Conservation (phyloP, 441 rosid genomes). For the Mallotus japonicus region DNA sequence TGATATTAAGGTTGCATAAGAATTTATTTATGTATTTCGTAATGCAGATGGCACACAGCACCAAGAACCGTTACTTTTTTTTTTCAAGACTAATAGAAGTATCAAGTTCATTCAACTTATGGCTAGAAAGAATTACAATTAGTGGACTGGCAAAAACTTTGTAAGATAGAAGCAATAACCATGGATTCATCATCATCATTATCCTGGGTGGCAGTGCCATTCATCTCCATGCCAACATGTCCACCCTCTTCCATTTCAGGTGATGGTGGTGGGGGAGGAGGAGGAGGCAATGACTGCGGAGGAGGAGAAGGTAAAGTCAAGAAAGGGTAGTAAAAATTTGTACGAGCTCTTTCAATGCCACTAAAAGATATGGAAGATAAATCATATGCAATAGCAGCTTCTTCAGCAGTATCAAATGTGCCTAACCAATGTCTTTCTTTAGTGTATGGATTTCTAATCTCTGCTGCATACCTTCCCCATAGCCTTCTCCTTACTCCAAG, state of each 20-base stretch:
- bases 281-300: background rate
- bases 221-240: background rate
- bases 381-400: constrained; percentile 38
- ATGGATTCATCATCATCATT: constrained; percentile 31
- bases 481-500: constrained; percentile 31
- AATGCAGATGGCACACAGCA: too few species aligned
- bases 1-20: too few species aligned
- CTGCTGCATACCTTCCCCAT: constrained; percentile 32
- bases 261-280: background rate
- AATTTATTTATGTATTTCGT: too few species aligned
- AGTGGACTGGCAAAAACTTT: constrained; percentile 25
- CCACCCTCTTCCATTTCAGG: constrained; percentile 7
- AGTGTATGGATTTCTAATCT: constrained; percentile 26
- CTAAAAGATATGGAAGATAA: constrained; percentile 29
- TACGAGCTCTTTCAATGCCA: constrained; percentile 29
- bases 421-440: constrained; percentile 35
- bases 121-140: constrained; percentile 4
- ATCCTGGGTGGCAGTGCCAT: background rate
- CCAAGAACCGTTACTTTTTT: too few species aligned
- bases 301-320: constrained; percentile 8
- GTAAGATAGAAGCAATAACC: constrained; percentile 32
- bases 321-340: constrained; percentile 33
- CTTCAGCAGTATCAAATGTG: constrained; percentile 34
- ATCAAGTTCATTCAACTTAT: background rate
- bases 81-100: background rate